These are phyloP conservation scores for Barbatosphaeria neglecta DNA, from an alignment of 495 filamentous ascomycete genomes.

Conservation along the genomic window DNA sequence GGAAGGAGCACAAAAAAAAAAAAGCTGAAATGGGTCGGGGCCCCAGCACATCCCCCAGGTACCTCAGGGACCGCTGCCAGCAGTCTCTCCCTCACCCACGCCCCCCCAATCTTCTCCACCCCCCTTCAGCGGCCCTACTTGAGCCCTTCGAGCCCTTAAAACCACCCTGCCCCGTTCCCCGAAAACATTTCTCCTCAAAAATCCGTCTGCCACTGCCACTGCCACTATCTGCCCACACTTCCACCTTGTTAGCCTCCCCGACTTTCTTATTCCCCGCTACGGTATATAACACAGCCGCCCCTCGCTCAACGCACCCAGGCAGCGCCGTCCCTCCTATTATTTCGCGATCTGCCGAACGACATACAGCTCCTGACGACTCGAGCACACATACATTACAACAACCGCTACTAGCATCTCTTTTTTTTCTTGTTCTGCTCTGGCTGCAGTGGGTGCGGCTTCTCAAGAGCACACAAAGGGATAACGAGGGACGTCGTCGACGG, in stretches of 20 bases:
- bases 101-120: not conserved
- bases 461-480: not conserved
- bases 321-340: not conserved
- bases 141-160: not conserved
- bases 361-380: no score
- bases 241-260: no score
- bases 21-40: not conserved
- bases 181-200: constrained; percentile 1
- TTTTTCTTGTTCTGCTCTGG: not conserved
- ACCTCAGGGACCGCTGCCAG: not conserved
- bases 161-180: not conserved
- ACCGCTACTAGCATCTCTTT: no score
- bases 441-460: not conserved
- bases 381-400: no score
- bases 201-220: not conserved
- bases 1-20: not conserved
- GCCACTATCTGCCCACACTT: no score
- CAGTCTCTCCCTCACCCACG: not conserved
- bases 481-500: not conserved
- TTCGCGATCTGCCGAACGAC: no score
- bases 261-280: not conserved
- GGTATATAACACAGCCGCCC: not conserved
- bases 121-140: not conserved
- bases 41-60: not conserved
- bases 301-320: not conserved